phyloP scores from a whole-genome alignment of 2,329 filamentous ascomycete species.

The Hymenoscyphus infarciens region DNA sequence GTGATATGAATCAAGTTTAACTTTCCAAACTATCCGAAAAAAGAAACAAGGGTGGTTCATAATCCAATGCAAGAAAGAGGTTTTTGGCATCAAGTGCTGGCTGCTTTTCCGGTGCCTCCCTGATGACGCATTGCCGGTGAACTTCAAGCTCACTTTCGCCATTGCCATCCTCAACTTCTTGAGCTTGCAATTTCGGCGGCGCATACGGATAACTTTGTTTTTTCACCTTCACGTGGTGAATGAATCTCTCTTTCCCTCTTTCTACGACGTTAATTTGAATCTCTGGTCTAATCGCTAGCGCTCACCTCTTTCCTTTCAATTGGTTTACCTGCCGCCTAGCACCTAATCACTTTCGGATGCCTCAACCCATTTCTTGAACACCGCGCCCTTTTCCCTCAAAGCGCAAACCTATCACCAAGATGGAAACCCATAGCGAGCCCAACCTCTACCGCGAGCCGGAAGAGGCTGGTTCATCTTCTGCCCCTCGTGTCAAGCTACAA shows the following conservation, averaged over 20 bases:
- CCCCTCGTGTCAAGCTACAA: conserved; percentile 18
- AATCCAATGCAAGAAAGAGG: background rate
- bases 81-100: background rate
- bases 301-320: background rate
- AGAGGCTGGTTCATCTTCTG: conserved; percentile 9
- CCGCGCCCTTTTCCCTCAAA: background rate
- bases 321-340: background rate
- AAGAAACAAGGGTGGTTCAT: background rate
- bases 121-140: background rate
- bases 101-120: background rate
- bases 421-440: conserved; percentile 12
- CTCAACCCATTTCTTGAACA: background rate
- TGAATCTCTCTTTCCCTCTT: background rate
- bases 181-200: background rate
- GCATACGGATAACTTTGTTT: background rate
- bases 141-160: background rate
- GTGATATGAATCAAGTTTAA: background rate
- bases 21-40: background rate
- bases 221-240: background rate
- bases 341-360: background rate
- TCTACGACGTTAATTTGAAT: background rate
- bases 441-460: background rate
- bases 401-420: background rate
- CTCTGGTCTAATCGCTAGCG: no score
- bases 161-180: background rate